Conservation (phyloP, 768 basidiomycete genomes). For the Neoboletus brunneissimus region DNA sequence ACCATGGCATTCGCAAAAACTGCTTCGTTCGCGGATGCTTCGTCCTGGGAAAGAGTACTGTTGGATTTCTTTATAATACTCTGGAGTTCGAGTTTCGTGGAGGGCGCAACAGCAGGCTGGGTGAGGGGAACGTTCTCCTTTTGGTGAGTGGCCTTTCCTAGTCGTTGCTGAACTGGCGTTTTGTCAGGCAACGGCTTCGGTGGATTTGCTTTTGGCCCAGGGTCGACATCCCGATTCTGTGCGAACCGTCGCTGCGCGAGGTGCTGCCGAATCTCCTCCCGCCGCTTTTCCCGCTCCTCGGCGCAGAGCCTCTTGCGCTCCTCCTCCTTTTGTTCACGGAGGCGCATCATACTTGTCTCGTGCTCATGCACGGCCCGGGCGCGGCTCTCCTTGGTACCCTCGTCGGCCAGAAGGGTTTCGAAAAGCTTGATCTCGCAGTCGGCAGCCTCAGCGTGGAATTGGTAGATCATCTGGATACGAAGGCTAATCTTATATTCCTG, state of each 20-base stretch:
- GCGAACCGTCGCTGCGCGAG: conserved; percentile 20
- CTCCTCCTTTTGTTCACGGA: conserved; percentile 33
- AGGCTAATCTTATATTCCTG: conserved; percentile 31
- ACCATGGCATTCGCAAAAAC: conserved; percentile 27
- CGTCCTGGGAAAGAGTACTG: conserved; percentile 26
- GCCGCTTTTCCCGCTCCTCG: conserved; percentile 28
- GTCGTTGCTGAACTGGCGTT: conserved; percentile 10
- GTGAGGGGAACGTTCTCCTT: conserved; percentile 27
- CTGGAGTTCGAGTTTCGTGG: conserved; percentile 23
- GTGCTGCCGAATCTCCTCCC: conserved; percentile 17
- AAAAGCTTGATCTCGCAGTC: conserved; percentile 32
- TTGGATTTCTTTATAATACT: conserved; percentile 24
- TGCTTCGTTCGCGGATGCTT: conserved; percentile 24
- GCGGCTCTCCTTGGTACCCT: conserved; percentile 31
- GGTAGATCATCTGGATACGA: conserved; percentile 35
- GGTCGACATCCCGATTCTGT: conserved; percentile 19
- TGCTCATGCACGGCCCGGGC: conserved; percentile 31
- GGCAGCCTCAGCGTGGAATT: conserved; percentile 32
- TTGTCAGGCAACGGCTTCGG: conserved; percentile 16
- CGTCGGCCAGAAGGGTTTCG: conserved; percentile 20
- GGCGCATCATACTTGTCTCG: conserved; percentile 32
- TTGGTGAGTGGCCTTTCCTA: conserved; percentile 18
- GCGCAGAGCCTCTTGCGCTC: conserved; percentile 31
- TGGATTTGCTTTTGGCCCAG: conserved; percentile 13
- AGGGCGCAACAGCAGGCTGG: conserved; percentile 3